A percentile compares a stretch with the other conserved stretches of the same genome.
phyloP scores from a whole-genome alignment of 768 basidiomycete species.

The Pisolithus marmoratus region DNA sequence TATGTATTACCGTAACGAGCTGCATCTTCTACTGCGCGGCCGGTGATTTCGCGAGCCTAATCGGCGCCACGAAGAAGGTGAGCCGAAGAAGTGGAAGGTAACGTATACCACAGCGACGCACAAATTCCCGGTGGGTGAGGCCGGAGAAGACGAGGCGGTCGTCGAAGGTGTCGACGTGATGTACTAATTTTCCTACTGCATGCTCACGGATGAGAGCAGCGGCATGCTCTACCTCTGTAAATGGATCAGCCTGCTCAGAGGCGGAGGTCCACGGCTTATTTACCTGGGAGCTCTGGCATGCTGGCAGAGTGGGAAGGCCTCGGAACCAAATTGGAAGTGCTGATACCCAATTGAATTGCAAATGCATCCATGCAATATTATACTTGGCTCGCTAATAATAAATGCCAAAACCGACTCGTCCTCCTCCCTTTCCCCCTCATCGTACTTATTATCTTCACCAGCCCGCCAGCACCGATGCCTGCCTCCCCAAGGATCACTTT shows the following conservation, averaged over 20 bases:
- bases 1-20: conserved; percentile 52
- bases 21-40: conserved; percentile 41
- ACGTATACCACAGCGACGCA: conserved; percentile 28
- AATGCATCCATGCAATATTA: background rate
- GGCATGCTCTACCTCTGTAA: conserved; percentile 65
- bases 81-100: background rate
- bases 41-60: conserved; percentile 50
- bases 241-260: background rate
- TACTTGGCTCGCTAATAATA: background rate
- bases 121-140: conserved; percentile 54
- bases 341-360: background rate
- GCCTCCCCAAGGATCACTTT: background rate
- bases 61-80: conserved; percentile 8
- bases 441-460: background rate
- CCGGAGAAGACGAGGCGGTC: conserved; percentile 63
- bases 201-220: conserved; percentile 46
- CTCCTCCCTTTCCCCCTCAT: background rate
- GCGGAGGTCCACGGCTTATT: background rate
- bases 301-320: background rate
- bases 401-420: background rate
- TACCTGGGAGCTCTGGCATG: conserved; percentile 58
- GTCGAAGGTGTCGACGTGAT: conserved; percentile 49
- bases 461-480: conserved; percentile 7
- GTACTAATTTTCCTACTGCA: conserved; percentile 50
- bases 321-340: background rate